Evolutionary conservation across 2,329 filamentous ascomycete genomes (phyloP).

Genomic region (Talaromyces sp.): DNA sequence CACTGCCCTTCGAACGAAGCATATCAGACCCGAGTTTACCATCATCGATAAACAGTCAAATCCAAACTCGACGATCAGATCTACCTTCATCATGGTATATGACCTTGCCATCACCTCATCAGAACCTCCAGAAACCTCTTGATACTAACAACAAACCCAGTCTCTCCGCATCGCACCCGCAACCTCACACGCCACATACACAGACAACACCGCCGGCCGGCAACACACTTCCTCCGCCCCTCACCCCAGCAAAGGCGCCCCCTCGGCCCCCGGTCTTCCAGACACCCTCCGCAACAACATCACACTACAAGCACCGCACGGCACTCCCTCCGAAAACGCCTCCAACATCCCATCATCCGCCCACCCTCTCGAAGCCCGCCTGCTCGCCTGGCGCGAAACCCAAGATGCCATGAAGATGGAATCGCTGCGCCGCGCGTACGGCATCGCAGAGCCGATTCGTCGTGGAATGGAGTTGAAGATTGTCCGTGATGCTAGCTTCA

Average conservation of each 20-base stretch:
- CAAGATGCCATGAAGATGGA: constrained; percentile 87
- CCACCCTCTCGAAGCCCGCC: constrained; percentile 88
- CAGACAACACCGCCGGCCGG: constrained; percentile 60
- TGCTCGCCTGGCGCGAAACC: constrained; percentile 83
- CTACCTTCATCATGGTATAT: background rate
- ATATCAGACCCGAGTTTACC: background rate
- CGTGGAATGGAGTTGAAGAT: constrained; percentile 95
- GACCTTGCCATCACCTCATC: background rate
- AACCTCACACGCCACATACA: constrained; percentile 59
- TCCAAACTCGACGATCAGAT: background rate
- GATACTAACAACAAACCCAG: constrained; percentile 40
- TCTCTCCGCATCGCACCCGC: constrained; percentile 85
- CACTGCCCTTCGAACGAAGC: too few relatives aligned
- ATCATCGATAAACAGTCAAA: background rate
- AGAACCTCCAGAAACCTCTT: background rate
- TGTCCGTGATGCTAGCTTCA: constrained; percentile 68
- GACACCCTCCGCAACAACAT: constrained; percentile 87
- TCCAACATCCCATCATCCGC: constrained; percentile 53
- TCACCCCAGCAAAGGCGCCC: constrained; percentile 62
- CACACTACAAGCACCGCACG: constrained; percentile 52
- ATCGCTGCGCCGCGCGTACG: constrained; percentile 77
- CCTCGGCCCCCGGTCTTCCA: constrained; percentile 87
- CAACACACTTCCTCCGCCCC: constrained; percentile 18
- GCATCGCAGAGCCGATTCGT: constrained; percentile 86
- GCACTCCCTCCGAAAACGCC: constrained; percentile 39